A percentile compares a stretch with the other conserved stretches of the same genome.
Evolutionary conservation across 148 eudicot species (phyloP).

Genomic region (Selenicereus undatus): DNA sequence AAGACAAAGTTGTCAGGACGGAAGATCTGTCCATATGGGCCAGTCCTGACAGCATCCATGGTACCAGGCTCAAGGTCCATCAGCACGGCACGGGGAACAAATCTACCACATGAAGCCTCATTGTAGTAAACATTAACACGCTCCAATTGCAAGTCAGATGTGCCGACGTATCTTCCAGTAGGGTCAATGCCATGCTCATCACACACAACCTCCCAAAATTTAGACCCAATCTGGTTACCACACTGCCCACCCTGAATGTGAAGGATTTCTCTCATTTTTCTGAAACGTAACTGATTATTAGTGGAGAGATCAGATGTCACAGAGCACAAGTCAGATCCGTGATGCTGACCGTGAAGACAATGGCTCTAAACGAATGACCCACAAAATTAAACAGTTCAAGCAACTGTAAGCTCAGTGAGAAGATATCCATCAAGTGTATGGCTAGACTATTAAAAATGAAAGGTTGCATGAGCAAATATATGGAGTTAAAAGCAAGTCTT

Average conservation of each 20-base stretch:
- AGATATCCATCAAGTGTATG: background rate
- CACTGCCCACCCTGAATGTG: background rate
- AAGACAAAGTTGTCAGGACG: background rate
- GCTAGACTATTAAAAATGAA: background rate
- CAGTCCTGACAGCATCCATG: background rate
- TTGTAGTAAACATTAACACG: background rate
- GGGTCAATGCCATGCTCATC: background rate
- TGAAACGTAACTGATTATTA: background rate
- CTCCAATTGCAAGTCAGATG: background rate
- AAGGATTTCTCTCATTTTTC: background rate
- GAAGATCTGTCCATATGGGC: background rate
- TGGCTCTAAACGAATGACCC: background rate
- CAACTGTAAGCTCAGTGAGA: background rate
- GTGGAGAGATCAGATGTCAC: background rate
- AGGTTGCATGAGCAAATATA: background rate
- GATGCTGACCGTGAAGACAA: background rate
- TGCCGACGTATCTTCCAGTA: background rate
- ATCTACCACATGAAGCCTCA: background rate
- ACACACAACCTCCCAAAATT: background rate
- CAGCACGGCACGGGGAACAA: background rate
- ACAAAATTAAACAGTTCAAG: background rate
- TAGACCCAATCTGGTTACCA: background rate
- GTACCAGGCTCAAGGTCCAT: background rate
- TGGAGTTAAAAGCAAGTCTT: background rate
- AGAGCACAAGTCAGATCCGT: background rate